Percentiles rank a stretch among this genome's conserved stretches.
Conservation (phyloP, 495 filamentous ascomycete species). For the Echria macrotheca region DNA sequence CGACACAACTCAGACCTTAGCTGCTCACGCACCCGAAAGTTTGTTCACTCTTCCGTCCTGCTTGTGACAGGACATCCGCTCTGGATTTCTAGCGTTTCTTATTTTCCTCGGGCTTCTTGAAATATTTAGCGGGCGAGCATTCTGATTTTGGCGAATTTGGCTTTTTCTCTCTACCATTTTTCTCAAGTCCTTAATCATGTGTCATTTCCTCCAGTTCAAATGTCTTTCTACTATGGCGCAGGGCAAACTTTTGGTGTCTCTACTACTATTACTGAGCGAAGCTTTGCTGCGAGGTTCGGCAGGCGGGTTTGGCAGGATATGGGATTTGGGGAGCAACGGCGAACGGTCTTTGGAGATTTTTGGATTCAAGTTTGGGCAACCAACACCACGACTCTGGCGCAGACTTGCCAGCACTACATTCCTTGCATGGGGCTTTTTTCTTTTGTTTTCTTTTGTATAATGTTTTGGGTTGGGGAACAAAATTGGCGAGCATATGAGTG, state of each 20-base stretch:
- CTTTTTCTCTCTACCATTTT: slow-evolving; percentile 12
- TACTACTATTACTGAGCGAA: slow-evolving; percentile 20
- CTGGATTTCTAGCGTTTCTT: slow-evolving; percentile 19
- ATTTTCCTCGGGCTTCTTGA: slow-evolving; percentile 12
- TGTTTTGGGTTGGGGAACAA: no score
- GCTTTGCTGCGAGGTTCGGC: slow-evolving; percentile 21
- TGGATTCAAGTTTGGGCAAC: background rate
- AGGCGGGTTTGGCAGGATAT: slow-evolving; percentile 4
- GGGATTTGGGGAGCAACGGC: slow-evolving; percentile 1
- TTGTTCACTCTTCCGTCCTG: slow-evolving; percentile 23
- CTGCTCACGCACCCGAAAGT: slow-evolving; percentile 33
- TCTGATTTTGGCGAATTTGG: slow-evolving; percentile 17
- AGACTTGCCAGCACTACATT: background rate
- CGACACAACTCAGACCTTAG: slow-evolving; percentile 30
- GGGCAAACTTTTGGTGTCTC: slow-evolving; percentile 12
- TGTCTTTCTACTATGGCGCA: slow-evolving; percentile 21
- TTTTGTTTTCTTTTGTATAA: slow-evolving; percentile 14
- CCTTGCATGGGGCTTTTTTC: slow-evolving; percentile 5
- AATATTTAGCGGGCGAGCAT: slow-evolving; percentile 29
- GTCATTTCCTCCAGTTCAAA: slow-evolving; percentile 12
- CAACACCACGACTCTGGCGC: background rate
- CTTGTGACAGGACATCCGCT: slow-evolving; percentile 15
- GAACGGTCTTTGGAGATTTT: background rate
- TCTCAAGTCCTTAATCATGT: slow-evolving; percentile 16
- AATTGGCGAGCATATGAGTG: background rate